These are phyloP conservation scores for Pseudogymnoascus sp. DNA, from an alignment of 2,329 filamentous ascomycete genomes.

Conservation along the genomic window DNA sequence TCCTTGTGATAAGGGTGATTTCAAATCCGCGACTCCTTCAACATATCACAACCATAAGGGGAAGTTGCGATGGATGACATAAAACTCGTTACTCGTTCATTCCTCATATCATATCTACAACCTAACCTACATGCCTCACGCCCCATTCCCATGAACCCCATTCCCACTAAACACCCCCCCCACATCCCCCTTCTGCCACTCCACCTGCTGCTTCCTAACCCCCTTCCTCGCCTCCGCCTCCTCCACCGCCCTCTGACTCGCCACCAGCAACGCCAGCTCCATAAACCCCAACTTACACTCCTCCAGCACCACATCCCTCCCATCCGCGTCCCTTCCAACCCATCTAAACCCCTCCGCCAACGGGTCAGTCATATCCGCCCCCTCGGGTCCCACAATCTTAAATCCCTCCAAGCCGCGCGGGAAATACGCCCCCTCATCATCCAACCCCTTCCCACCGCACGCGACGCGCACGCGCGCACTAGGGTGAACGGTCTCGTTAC, in stretches of 20 bases:
- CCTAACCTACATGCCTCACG: neutral
- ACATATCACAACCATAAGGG: too few species aligned
- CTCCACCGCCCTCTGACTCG: neutral
- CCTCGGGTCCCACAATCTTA: neutral
- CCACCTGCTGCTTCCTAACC: neutral
- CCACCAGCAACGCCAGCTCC: slow-evolving; percentile 14
- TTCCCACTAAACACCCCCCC: neutral
- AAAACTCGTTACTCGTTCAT: neutral
- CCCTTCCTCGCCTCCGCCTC: neutral
- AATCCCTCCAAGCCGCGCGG: neutral
- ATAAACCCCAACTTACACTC: slow-evolving; percentile 20
- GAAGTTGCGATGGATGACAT: too few species aligned
- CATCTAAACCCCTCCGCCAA: slow-evolving; percentile 13
- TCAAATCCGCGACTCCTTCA: neutral
- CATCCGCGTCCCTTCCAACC: slow-evolving; percentile 17
- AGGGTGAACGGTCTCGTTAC: slow-evolving; percentile 29
- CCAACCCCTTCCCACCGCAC: slow-evolving; percentile 21
- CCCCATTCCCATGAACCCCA: neutral
- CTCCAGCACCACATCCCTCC: slow-evolving; percentile 14
- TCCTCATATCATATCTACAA: neutral
- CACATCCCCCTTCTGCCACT: neutral
- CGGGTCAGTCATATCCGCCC: slow-evolving; percentile 14
- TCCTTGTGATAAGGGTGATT: neutral
- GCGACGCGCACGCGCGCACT: slow-evolving; percentile 24
- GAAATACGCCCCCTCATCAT: slow-evolving; percentile 23